These are phyloP conservation scores for Cochlearia excelsa DNA, from an alignment of 345 rosid species.

Conservation along the genomic window DNA sequence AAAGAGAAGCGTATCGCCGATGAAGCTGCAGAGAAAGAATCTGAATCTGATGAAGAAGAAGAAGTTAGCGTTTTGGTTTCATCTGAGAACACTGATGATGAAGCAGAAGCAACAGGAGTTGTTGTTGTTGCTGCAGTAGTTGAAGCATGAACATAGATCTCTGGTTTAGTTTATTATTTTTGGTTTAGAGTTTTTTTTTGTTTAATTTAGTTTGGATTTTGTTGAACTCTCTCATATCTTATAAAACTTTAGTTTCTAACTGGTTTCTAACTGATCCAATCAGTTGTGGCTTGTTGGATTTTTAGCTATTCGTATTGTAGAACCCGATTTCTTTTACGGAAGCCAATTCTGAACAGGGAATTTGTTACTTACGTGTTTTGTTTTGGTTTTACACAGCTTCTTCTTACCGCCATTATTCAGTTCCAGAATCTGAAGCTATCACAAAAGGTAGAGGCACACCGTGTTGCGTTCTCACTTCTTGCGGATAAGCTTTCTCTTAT, in stretches of 20 bases:
- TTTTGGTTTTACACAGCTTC: constrained; percentile 46
- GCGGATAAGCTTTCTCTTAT: constrained; percentile 55
- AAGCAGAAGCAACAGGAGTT: too few relatives aligned
- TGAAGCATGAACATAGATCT: too few relatives aligned
- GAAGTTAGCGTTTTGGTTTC: too few relatives aligned
- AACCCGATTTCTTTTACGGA: not conserved
- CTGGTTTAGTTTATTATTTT: too few relatives aligned
- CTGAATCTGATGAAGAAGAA: too few relatives aligned
- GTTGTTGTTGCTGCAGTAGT: too few relatives aligned
- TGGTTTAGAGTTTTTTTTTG: too few relatives aligned
- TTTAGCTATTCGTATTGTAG: constrained; percentile 1
- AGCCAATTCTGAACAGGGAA: not conserved
- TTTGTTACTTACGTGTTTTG: constrained; percentile 1
- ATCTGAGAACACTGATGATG: too few relatives aligned
- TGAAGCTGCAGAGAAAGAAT: too few relatives aligned
- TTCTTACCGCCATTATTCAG: constrained; percentile 78
- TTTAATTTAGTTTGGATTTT: too few relatives aligned
- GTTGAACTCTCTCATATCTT: too few relatives aligned
- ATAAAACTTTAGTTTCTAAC: not conserved
- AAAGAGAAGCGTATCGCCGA: too few relatives aligned
- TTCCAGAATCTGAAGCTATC: constrained; percentile 84
- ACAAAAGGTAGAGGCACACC: constrained; percentile 79
- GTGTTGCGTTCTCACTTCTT: constrained; percentile 60
- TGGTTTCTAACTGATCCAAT: not conserved
- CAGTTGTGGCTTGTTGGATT: not conserved